Conservation (phyloP, 768 basidiomycete genomes). For the Candolleomyces aberdarensis region DNA sequence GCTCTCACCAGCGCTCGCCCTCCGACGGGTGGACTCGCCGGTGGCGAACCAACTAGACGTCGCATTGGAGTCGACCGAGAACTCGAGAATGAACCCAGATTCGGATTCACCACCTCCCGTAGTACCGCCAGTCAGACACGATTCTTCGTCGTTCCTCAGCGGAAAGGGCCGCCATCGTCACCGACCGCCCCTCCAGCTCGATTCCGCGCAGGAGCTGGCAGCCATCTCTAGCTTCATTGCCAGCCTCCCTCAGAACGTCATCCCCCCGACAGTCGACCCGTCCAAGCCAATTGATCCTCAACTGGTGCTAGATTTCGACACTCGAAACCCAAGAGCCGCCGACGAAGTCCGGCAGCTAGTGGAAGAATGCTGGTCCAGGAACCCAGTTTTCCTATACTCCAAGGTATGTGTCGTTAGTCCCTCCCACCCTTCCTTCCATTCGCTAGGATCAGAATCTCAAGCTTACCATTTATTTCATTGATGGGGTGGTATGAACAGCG, state of each 20-base stretch:
- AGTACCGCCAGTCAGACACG: not conserved
- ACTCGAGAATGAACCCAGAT: slow-evolving; percentile 26
- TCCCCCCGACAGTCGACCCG: slow-evolving; percentile 66
- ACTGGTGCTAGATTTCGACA: slow-evolving; percentile 81
- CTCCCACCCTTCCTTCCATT: not conserved
- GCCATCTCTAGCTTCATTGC: slow-evolving; percentile 73
- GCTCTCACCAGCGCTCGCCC: slow-evolving; percentile 33
- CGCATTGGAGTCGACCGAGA: slow-evolving; percentile 32
- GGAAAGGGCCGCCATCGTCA: slow-evolving; percentile 19
- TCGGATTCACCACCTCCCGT: slow-evolving; percentile 16
- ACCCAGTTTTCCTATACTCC: slow-evolving; percentile 74
- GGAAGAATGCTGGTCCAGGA: slow-evolving; percentile 64
- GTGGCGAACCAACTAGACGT: slow-evolving; percentile 32
- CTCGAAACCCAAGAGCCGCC: slow-evolving; percentile 54
- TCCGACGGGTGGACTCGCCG: slow-evolving; percentile 27
- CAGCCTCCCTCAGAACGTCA: slow-evolving; percentile 70
- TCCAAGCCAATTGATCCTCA: slow-evolving; percentile 68
- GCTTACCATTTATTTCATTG: slow-evolving; percentile 3
- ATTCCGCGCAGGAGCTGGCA: slow-evolving; percentile 62
- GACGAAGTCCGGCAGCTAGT: slow-evolving; percentile 61
- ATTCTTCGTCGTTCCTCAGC: not conserved
- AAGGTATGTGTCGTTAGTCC: slow-evolving; percentile 44
- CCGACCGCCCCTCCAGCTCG: slow-evolving; percentile 44
- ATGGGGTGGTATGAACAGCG: slow-evolving; percentile 33
- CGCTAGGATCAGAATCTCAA: not conserved